Evolutionary conservation across 352 stramenopile genomes (phyloP).

Genomic region (Globisporangium spiculum): DNA sequence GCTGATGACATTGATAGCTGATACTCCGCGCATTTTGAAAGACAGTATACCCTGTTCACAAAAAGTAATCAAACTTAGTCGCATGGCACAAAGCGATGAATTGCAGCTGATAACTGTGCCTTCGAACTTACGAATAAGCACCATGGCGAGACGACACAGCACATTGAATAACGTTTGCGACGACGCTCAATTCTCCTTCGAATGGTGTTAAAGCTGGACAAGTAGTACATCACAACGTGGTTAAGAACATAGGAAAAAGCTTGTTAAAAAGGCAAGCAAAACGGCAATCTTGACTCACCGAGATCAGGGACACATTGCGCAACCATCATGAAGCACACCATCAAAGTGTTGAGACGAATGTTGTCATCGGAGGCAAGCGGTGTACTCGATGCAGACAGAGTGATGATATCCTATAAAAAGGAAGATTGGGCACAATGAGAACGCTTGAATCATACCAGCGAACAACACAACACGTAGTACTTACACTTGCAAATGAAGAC

Average conservation of each 20-base stretch:
- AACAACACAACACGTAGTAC: background rate
- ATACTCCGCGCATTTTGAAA: slow-evolving; percentile 42
- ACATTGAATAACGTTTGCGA: slow-evolving; percentile 31
- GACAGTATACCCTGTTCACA: slow-evolving; percentile 24
- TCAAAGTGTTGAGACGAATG: slow-evolving; percentile 37
- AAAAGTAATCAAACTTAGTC: background rate
- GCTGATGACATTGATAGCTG: slow-evolving; percentile 29
- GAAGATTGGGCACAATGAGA: background rate
- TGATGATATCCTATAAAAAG: slow-evolving; percentile 43
- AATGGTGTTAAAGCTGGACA: slow-evolving; percentile 10
- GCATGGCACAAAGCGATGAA: background rate
- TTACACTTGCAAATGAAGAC: slow-evolving; percentile 56
- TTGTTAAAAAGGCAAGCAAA: background rate
- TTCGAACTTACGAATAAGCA: slow-evolving; percentile 41
- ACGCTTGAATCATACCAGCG: slow-evolving; percentile 2
- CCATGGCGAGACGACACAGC: slow-evolving; percentile 26
- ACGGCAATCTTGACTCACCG: slow-evolving; percentile 24
- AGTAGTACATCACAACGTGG: slow-evolving; percentile 6
- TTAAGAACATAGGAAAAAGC: background rate
- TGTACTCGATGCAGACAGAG: slow-evolving; percentile 26
- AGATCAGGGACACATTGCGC: slow-evolving; percentile 42
- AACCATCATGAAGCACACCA: slow-evolving; percentile 60
- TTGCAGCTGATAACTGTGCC: background rate
- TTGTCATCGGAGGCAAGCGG: slow-evolving; percentile 24
- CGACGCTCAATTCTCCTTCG: slow-evolving; percentile 17